Evolutionary conservation across 2,329 filamentous ascomycete species (phyloP), one percentile per base, ranked within the genome.

Genomic region (Arthrobotrys iridis): DNA sequence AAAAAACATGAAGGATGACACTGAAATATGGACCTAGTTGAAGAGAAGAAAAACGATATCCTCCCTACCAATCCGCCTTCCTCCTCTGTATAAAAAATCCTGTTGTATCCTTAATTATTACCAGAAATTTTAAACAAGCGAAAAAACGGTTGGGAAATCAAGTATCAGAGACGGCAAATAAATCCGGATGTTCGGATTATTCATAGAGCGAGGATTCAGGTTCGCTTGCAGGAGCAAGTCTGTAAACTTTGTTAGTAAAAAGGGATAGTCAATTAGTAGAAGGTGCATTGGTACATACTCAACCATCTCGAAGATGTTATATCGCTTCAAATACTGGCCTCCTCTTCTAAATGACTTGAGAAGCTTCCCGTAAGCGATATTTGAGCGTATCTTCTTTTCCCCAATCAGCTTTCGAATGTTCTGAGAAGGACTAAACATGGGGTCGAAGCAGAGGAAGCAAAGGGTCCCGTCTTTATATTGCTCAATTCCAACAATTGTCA

Each of bases 401-500:
- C 84, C 87, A 46, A 87, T 84, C 26, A 92, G 82, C 62, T 86
- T 87, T 79, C 96, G 86, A 15, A 85, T 85, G 1, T 85, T 84
- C 0, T 90, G 87, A 48, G 93, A 90, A 64, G 87, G 88, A 0
- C 94, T 93, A 22, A 67, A 68, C 71, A 68, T 68, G 13, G 71
- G 64, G 80, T 98, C 93, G 80, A 97, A 96, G 10, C 97, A 91
- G 0, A 98, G 84, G 15, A 98, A 84, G 78, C 91, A 91, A 59
- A 85, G 83, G 15, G 84, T 84, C 24, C 91, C 91, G 72, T 90
- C 86, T 33, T 83, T 84, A 26, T 86, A 87, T 77, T 87, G 88
- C 82, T 97, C 93, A 24, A 96, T 85, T 0, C 94, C 94, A 64
- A 98, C 85, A 59, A 98, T 93, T 0, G 93, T 96, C 84, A 97